Evolutionary conservation across 164 flowering plant genomes (phyloP).

Genomic region (Sextonia rubra): DNA sequence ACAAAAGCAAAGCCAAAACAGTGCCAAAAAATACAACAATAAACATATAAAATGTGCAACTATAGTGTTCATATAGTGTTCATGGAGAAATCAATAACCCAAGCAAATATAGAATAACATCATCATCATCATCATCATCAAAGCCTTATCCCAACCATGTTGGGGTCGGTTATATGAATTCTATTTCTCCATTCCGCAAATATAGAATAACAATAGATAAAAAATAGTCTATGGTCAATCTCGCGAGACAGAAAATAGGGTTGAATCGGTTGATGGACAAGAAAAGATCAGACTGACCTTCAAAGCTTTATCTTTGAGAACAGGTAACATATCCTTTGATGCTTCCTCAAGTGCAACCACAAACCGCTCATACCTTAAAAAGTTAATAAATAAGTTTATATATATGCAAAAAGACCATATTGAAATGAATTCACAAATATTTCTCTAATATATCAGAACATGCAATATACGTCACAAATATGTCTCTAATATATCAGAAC

Average conservation of each 20-base stretch:
- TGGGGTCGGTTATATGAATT: no score
- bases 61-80: no score
- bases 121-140: no score
- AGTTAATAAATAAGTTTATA: neutral
- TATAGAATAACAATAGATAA: no score
- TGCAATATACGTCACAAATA: neutral
- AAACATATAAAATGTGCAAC: no score
- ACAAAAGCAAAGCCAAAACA: no score
- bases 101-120: neutral
- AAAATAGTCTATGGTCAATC: no score
- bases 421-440: neutral
- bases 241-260: neutral
- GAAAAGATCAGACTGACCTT: slow-evolving; percentile 49
- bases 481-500: neutral
- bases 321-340: slow-evolving; percentile 72
- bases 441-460: neutral
- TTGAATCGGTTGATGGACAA: neutral
- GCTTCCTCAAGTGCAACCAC: slow-evolving; percentile 90
- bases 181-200: no score
- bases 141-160: no score
- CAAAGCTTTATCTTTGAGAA: slow-evolving; percentile 71
- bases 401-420: neutral
- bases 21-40: no score
- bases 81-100: neutral
- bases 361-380: slow-evolving; percentile 75